Base-by-base conservation (phyloP, 805 yeast species). In the Debaryomyces tyrocola region DNA sequence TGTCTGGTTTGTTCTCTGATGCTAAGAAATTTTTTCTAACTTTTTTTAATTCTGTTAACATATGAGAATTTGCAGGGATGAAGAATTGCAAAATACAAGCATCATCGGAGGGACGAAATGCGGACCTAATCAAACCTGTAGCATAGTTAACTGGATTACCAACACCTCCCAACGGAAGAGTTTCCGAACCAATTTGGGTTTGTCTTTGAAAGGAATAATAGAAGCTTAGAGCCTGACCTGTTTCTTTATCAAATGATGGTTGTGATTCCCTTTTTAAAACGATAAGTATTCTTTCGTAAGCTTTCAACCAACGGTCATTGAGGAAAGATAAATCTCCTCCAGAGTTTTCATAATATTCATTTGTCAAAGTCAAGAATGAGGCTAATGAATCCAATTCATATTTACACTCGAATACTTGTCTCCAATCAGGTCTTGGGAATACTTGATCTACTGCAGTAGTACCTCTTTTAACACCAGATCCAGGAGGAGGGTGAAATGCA, bases 41-140 rank as follows among this genome's bases (percentile, higher is more conserved):
- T 20, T 67, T 71, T n/a, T 57, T 58, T 29, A 89, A 67, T 59
- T 89, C 94, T 1, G 81, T 82, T 24, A 81, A 64, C 72, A 86
- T 68, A 53, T 85, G 90, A 1, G 90, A 89, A 60, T 90, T 90
- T 2, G 90, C 96, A 0, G 96, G 96, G 37, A 90, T 79, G 60
- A 90, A 86, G 48, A 84, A 82, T 62, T 87, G 96, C 50, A 77
- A 77, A n/a, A 83, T 79, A 35, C 90, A 81, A 1, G 95, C 89
- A 64, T 89, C 96, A 62, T 89, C 96, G 15, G 92, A 84, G 7
- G 96, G 96, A 54, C 96, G 69, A 61, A 89, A 89, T 0, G 95
- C 91, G 4, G 91, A 84, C 41, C 95, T 72, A n/a, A 88, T 70
- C 50, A 89, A 69, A 0, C 92, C 90, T 0, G 88, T 83, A 33